These are phyloP conservation scores for Cutaneotrichosporon sp. DNA, from an alignment of 1,284 basidiomycete genomes.

Conservation along the genomic window DNA sequence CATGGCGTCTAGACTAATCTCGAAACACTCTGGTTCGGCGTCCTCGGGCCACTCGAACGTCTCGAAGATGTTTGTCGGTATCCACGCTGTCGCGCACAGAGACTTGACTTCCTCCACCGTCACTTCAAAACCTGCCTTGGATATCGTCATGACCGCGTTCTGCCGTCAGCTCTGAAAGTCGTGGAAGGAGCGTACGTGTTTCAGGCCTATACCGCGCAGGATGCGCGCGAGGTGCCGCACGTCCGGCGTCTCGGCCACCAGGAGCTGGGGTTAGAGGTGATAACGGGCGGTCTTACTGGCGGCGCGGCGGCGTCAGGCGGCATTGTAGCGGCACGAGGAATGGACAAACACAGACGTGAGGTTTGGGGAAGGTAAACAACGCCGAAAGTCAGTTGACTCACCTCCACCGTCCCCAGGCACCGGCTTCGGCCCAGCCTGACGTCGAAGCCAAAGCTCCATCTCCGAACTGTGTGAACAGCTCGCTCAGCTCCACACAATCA, in stretches of 20 bases:
- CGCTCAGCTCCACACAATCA: too few relatives aligned
- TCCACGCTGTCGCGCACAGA: slow-evolving; percentile 75
- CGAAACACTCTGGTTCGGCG: slow-evolving; percentile 57
- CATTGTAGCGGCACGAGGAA: neutral
- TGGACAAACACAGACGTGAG: neutral
- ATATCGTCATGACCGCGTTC: slow-evolving; percentile 72
- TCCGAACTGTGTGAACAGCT: too few relatives aligned
- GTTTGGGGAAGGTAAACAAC: neutral
- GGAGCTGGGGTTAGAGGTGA: slow-evolving; percentile 52
- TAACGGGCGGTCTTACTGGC: neutral
- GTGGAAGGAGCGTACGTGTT: slow-evolving; percentile 53
- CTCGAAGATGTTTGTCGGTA: slow-evolving; percentile 71
- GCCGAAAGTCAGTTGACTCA: neutral
- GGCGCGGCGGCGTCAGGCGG: neutral
- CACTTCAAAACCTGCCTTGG: slow-evolving; percentile 66
- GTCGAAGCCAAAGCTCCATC: too few relatives aligned
- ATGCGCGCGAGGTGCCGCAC: slow-evolving; percentile 68
- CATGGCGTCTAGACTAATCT: slow-evolving; percentile 72
- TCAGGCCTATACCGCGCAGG: slow-evolving; percentile 70
- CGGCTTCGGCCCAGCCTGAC: too few relatives aligned
- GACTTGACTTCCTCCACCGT: slow-evolving; percentile 80
- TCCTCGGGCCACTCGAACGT: slow-evolving; percentile 57
- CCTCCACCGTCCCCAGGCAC: neutral
- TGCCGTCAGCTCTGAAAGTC: slow-evolving; percentile 37
- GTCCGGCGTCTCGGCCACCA: slow-evolving; percentile 69